Base-by-base conservation (phyloP, 2,329 filamentous ascomycete genomes). In the Fusarium sp. region DNA sequence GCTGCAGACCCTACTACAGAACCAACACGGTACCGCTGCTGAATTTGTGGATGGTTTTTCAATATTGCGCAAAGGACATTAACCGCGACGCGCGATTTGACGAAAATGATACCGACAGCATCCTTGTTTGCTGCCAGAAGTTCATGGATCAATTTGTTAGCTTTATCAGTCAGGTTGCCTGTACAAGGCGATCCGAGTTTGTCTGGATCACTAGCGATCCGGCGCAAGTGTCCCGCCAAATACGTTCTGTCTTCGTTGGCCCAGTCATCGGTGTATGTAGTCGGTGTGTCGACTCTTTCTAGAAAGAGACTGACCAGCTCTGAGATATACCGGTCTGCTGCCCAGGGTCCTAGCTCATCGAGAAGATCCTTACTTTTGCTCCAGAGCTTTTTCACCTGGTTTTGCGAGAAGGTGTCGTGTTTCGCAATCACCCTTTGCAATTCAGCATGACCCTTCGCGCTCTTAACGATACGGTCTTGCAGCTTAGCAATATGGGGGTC, bases 101-200 rank as follows among this genome's bases (percentile, higher is more conserved):
- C 91, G 70, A 94, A 94, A 1, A 94, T 79, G 18, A 94, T 89
- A 0, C 90, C 89, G 6, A 86, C 84, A 0, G 83, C 78, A 3
- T 79, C 75, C 2, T 83, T 77, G 3, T 84, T 77, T 15, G 80
- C 76, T 3, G 75, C 73, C 3, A 87, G 69, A 18, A 91, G 84
- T 7, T 86, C 80, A 7, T 78, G 60, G 5, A 93, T 78, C 18
- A 94, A 80, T 8, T 80, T 78, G 20, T 76, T 72, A 4, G 87
- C 82, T 74, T 94, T 93, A n/a, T 85, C 75, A 0, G 91, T 89
- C 1, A 91, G 56, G 9, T 80, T 72, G 4, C 58, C 24, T 3
- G 45, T n/a, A 3, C 41, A 45, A 8, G 67, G 67, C 8, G 74
- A 69, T n/a, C 57, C 55, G 6, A 63, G 40, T 2, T 69, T 40